Evolutionary conservation across 805 yeast species (phyloP), one percentile per base, ranked within the genome.

Genomic region (Hyphopichia homilentoma): DNA sequence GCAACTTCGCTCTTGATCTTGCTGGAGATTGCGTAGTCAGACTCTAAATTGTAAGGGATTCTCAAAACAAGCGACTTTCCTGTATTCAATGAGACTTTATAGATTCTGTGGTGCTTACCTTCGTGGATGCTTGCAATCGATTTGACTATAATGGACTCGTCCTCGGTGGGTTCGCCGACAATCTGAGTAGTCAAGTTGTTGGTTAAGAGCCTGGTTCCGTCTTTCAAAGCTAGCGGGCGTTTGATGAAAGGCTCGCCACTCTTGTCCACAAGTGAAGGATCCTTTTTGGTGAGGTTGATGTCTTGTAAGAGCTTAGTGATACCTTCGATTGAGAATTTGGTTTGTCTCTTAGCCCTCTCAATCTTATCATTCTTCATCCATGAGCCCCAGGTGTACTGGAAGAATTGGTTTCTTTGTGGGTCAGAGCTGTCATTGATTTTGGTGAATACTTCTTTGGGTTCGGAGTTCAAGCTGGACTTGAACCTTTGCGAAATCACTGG

Each of bases 371-470:
- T 77, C 41, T 71, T 76, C 48, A 89, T 64, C 97, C 97, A 90
- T 5, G 95, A 75, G 29, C 98, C 98, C 95, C 97, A 90, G 3
- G 93, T 70, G 54, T 88, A 90, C 47, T 83, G 77, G 68, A 86
- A 90, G 50, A 93, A 85, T 26, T 77, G 68, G 35, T 73, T 74
- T 57, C 89, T 71, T 30, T 77, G 63, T 7, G 87, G 86, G 50
- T 83, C 89, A 24, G 68, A 59, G 35, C 76, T 75, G 46, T 81
- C 82, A 18, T 72, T 58, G 16, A 83, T 50, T 38, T 69, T 70
- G 33, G 89, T 82, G 51, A 53, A 66, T n/a, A 62, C 52, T 45
- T 66, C 71, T 17, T 42, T 44, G 7, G 72, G 70, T 19, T 49
- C 44, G 23, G 44, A 15, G 41, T 39, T 21, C 9, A 36, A 18